Evolutionary conservation across 345 rosid genomes (phyloP), one percentile per base, ranked within the genome.

Genomic region (Kernera saxatilis): DNA sequence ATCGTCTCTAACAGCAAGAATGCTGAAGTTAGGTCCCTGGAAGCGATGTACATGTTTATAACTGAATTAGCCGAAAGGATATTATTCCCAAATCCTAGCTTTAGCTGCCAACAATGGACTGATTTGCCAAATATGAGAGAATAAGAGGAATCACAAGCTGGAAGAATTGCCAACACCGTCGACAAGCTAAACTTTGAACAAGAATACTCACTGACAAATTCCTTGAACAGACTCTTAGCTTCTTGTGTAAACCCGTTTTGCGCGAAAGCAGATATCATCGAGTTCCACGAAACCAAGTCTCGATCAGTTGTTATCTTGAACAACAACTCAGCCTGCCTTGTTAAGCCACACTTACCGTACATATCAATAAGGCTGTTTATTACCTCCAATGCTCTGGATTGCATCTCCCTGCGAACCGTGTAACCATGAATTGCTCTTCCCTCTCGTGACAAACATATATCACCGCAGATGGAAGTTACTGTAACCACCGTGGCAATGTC

Each of bases 281-380:
- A 67, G 78, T 85, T 85, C 81, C 87, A 83, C 0, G 86, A 80
- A 29, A 85, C 80, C 55, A 79, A 29, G 72, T 85, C 90, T 39
- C 56, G 72, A 10, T 62, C 29, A 11, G 77, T 50, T 55, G 58
- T 45, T 35, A 36, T 54, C 59, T 62, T 62, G 51, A 84, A 86
- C 78, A 82, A 53, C 19, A 79, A 52, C 46, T 77, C 76, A 18
- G 88, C 84, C 51, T 77, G 69, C 13, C 9, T 52, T 30, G 71
- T 52, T 29, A 58, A 64, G 43, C 65, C 66, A 70, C 85, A 82
- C 64, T 79, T 86, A 23, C 79, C 72, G 17, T 86, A 84, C 78
- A 84, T 73, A 25, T 81, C 75, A 4, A 86, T 79, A 19, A 84
- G 67, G 63, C 80, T 75, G 67, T 86, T 86, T n/a, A 4, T 62